A percentile compares a stretch with the other conserved stretches of the same genome.
Conservation (phyloP, 257 asterid genomes). For the Solanum arcanum region DNA sequence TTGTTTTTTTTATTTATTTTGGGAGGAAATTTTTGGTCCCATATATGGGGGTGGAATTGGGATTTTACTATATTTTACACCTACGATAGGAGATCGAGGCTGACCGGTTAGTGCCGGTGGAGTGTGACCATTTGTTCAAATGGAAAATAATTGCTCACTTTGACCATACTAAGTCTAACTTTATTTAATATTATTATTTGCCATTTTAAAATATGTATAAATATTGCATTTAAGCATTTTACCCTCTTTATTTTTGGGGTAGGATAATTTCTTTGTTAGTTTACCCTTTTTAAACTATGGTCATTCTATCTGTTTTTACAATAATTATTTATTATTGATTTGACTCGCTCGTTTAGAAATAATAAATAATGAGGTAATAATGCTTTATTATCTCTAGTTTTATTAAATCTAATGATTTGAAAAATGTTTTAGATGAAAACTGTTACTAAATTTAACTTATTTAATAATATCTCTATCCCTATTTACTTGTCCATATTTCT, state of each 20-base stretch:
- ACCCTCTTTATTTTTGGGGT: background rate
- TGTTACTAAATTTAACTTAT: too few species aligned
- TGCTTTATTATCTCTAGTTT: too few species aligned
- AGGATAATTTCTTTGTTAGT: too few species aligned
- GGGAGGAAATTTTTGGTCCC: background rate
- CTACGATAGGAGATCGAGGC: slow-evolving; percentile 3
- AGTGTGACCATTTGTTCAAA: background rate
- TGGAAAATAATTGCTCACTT: background rate
- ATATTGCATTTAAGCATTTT: background rate
- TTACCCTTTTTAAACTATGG: too few species aligned
- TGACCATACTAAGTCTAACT: background rate
- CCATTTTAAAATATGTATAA: background rate
- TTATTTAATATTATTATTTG: background rate
- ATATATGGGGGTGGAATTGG: background rate
- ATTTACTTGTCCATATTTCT: too few species aligned
- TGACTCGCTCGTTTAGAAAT: too few species aligned
- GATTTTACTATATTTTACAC: background rate
- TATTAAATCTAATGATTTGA: too few species aligned
- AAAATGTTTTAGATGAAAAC: too few species aligned
- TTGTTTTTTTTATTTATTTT: background rate
- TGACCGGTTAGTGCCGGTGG: slow-evolving; percentile 64
- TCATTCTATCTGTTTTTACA: too few species aligned
- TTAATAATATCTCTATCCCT: too few species aligned
- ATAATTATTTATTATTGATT: too few species aligned
- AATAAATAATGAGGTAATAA: too few species aligned